phyloP scores from a whole-genome alignment of 192 early-diverging fungal species.

The Rhizoclosmatium globosum region DNA sequence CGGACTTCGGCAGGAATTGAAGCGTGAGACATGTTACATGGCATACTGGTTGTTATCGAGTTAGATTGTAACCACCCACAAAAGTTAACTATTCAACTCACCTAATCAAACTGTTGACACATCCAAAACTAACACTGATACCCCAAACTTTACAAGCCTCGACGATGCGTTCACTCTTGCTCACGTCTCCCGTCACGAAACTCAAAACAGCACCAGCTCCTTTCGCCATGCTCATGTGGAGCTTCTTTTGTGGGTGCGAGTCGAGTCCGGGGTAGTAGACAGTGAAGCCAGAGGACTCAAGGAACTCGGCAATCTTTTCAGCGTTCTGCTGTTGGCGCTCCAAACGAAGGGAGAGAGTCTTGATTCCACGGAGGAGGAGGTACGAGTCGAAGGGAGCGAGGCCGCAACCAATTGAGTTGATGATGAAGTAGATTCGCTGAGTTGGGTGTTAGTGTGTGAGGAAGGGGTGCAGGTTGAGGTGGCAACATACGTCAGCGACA shows the following conservation, averaged over 20 bases:
- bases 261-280: constrained; percentile 90
- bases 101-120: constrained; percentile 97
- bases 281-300: constrained; percentile 81
- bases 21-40: constrained; percentile 97
- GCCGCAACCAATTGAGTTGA: constrained; percentile 93
- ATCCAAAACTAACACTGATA: constrained; percentile 97
- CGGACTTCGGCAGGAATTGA: constrained; percentile 92
- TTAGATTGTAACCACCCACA: constrained; percentile 5
- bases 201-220: constrained; percentile 95
- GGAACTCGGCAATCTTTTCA: constrained; percentile 77
- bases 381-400: constrained; percentile 93
- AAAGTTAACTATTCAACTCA: constrained; percentile 36
- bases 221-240: constrained; percentile 78
- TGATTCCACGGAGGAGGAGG: constrained; percentile 92
- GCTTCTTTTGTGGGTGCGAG: constrained; percentile 83
- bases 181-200: constrained; percentile 91
- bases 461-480: not conserved
- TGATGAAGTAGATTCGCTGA: constrained; percentile 87
- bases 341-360: constrained; percentile 96
- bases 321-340: constrained; percentile 92
- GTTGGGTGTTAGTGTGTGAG: constrained; percentile 5
- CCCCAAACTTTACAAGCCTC: constrained; percentile 86
- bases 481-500: constrained; percentile 73
- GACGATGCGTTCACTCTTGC: constrained; percentile 79
- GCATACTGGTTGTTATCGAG: constrained; percentile 73